Conservation (phyloP, 148 eudicot species). For the Rhododendron williamsianum region DNA sequence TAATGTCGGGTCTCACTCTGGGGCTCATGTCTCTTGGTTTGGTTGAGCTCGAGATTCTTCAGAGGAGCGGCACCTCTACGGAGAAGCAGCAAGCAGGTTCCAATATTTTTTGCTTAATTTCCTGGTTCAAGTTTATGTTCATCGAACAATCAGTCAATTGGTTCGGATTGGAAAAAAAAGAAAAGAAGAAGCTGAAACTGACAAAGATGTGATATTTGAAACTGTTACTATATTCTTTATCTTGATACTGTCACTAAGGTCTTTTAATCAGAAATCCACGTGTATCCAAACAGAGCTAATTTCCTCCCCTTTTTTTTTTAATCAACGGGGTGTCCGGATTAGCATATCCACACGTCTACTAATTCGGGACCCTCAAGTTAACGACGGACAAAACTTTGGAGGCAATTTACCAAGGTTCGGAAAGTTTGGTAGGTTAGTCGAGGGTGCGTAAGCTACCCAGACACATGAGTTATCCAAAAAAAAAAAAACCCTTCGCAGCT, state of each 20-base stretch:
- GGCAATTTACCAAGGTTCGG: too few species aligned
- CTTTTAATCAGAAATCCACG: not conserved
- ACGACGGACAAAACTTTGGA: too few species aligned
- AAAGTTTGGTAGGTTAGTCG: not conserved
- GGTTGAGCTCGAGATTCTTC: conserved; percentile 88
- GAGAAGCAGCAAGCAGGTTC: conserved; percentile 88
- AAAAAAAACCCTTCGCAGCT: not conserved
- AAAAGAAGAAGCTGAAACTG: not conserved
- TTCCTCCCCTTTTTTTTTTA: not conserved
- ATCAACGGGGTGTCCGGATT: too few species aligned
- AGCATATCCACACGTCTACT: too few species aligned
- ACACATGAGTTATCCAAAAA: not conserved
- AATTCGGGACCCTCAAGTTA: not conserved
- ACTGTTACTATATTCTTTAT: not conserved
- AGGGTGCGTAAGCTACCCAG: not conserved
- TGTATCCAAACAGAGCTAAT: not conserved
- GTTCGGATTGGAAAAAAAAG: not conserved
- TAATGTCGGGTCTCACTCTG: conserved; percentile 86
- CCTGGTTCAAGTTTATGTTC: not conserved
- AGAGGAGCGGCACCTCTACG: conserved; percentile 57
- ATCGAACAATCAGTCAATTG: not conserved
- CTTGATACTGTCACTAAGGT: not conserved
- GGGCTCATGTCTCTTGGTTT: conserved; percentile 90
- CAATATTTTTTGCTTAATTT: too few species aligned
- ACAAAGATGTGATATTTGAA: not conserved